A percentile compares a stretch with the other conserved stretches of the same genome.
Evolutionary conservation across 306 rosid species (phyloP).

Genomic region (Coriaria nepalensis): DNA sequence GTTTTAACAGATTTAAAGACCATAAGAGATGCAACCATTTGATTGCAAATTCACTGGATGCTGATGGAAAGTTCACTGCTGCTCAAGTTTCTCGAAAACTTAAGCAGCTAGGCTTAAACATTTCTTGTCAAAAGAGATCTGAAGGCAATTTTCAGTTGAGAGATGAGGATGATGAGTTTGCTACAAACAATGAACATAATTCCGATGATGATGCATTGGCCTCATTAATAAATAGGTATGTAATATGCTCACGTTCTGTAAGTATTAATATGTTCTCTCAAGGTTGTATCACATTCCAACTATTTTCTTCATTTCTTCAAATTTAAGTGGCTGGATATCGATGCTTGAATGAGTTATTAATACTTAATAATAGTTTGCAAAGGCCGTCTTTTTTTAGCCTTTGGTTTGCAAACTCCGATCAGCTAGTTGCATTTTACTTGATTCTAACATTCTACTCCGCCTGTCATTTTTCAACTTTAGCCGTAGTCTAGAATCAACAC

Average conservation of each 20-base stretch:
- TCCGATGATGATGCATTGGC: conserved; percentile 62
- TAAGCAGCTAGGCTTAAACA: conserved; percentile 63
- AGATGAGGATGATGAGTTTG: conserved; percentile 25
- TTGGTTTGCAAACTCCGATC: too few species aligned
- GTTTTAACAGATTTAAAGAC: conserved; percentile 60
- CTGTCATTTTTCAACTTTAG: too few species aligned
- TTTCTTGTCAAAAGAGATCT: conserved; percentile 39
- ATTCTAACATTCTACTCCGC: too few species aligned
- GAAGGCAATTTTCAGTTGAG: conserved; percentile 16
- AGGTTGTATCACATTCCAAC: too few species aligned
- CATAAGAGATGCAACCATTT: conserved; percentile 64
- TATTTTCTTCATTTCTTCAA: not conserved
- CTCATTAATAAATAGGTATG: conserved; percentile 51
- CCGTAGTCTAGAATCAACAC: too few species aligned
- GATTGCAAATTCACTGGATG: conserved; percentile 79
- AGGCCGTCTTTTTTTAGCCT: too few species aligned
- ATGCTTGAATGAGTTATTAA: too few species aligned
- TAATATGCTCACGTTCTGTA: not conserved
- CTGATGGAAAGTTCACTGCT: conserved; percentile 49
- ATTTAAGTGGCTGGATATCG: too few species aligned
- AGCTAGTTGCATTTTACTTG: too few species aligned
- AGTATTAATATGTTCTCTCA: too few species aligned
- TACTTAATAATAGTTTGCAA: too few species aligned
- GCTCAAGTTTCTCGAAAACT: conserved; percentile 70
- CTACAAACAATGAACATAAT: conserved; percentile 22